A percentile compares a stretch with the other conserved stretches of the same genome.
phyloP scores from a whole-genome alignment of 345 rosid genomes.

The Psidium friedrichsthalianum region DNA sequence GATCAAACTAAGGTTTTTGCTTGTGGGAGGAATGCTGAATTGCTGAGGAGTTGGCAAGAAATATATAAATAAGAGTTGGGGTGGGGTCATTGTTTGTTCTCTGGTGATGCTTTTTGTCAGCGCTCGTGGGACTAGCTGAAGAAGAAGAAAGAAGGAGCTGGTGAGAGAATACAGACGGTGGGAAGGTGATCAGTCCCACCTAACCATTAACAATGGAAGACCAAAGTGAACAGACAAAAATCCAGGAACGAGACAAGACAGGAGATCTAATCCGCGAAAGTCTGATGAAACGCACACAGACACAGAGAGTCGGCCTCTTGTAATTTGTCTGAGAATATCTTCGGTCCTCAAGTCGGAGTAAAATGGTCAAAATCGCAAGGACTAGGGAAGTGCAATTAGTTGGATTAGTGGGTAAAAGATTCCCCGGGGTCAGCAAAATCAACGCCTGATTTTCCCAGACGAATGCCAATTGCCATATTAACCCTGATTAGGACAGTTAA shows the following conservation, averaged over 20 bases:
- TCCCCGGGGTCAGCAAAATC: not conserved
- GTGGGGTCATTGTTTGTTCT: not conserved
- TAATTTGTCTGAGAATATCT: no score
- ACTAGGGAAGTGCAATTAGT: not conserved
- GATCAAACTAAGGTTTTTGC: not conserved
- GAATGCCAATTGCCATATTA: no score
- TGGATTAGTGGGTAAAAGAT: not conserved
- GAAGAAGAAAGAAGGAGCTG: not conserved
- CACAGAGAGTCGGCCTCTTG: not conserved
- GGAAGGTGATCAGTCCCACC: conserved; percentile 80
- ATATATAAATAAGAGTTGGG: not conserved
- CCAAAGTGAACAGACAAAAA: not conserved
- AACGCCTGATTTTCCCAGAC: not conserved
- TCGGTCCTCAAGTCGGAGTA: not conserved
- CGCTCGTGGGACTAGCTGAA: not conserved
- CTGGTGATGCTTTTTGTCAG: not conserved
- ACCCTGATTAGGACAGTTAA: not conserved
- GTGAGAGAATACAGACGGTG: not conserved
- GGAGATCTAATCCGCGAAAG: not conserved
- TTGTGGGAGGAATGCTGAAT: not conserved
- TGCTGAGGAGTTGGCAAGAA: not conserved
- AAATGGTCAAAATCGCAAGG: not conserved
- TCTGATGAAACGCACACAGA: not conserved
- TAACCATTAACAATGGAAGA: conserved; percentile 8
- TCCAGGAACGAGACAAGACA: not conserved